Percentiles rank a stretch among this genome's conserved stretches.
Conservation (phyloP, 257 asterid species). For the Capsicum chinense region DNA sequence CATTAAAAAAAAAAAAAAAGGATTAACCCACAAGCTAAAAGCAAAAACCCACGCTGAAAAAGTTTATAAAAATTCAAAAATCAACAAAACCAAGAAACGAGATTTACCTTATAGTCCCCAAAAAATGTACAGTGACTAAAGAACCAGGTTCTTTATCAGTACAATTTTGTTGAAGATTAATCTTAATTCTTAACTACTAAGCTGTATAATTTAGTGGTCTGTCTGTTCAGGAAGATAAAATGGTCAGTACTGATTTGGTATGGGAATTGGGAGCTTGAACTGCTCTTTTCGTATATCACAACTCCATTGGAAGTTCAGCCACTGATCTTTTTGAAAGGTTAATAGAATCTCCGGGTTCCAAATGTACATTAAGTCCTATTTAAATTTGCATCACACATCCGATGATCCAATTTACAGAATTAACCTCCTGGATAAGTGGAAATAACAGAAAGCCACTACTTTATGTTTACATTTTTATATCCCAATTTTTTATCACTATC, state of each 20-base stretch:
- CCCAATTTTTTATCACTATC: not conserved
- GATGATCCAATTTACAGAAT: not conserved
- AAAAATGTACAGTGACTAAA: not conserved
- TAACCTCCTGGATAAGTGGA: not conserved
- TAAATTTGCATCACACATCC: not conserved
- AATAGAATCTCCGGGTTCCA: slow-evolving; percentile 19
- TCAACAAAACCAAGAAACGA: not conserved
- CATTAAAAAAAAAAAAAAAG: not conserved
- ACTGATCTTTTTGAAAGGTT: slow-evolving; percentile 18
- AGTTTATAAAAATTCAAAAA: not conserved
- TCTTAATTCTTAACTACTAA: not conserved
- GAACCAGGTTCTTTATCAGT: not conserved
- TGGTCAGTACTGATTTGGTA: not conserved
- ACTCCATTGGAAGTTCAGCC: not conserved
- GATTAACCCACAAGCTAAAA: not conserved
- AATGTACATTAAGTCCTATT: not conserved
- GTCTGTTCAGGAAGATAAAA: not conserved
- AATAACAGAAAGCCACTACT: not conserved
- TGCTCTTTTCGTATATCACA: slow-evolving; percentile 16
- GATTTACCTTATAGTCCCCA: not conserved
- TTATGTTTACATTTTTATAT: not conserved
- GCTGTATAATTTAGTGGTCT: not conserved
- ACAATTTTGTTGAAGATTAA: not conserved
- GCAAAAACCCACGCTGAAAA: not conserved
- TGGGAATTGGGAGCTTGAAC: slow-evolving; percentile 19